phyloP scores from a whole-genome alignment of 306 rosid species.

The Cicer judaicum region DNA sequence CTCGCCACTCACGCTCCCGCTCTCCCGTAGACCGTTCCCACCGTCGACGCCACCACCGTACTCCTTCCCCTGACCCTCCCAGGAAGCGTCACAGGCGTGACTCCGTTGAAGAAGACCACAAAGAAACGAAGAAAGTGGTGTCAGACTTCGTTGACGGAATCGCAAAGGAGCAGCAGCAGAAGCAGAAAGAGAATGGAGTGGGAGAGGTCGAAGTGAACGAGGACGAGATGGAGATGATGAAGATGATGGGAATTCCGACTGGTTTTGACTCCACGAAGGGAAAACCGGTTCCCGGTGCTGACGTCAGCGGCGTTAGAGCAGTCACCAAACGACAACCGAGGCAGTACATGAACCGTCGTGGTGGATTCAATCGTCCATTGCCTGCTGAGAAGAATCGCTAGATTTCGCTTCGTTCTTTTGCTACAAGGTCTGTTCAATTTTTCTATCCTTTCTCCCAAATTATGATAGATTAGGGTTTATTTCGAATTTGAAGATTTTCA shows the following conservation, averaged over 20 bases:
- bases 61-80: slow-evolving; percentile 72
- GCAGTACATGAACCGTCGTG: slow-evolving; percentile 98
- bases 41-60: slow-evolving; percentile 73
- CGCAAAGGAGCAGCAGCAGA: slow-evolving; percentile 66
- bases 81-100: slow-evolving; percentile 81
- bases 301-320: slow-evolving; percentile 80
- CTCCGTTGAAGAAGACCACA: slow-evolving; percentile 60
- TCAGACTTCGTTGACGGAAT: slow-evolving; percentile 85
- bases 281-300: slow-evolving; percentile 87
- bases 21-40: slow-evolving; percentile 68
- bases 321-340: slow-evolving; percentile 92
- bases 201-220: slow-evolving; percentile 54
- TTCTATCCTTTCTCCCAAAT: neutral
- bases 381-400: slow-evolving; percentile 93
- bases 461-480: slow-evolving; percentile 23
- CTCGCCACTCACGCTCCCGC: slow-evolving; percentile 81
- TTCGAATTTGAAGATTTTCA: slow-evolving; percentile 14
- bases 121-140: slow-evolving; percentile 69
- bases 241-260: slow-evolving; percentile 81
- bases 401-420: neutral
- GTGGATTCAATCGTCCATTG: slow-evolving; percentile 96
- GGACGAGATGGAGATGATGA: slow-evolving; percentile 96
- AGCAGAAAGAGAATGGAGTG: slow-evolving; percentile 53
- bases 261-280: slow-evolving; percentile 96
- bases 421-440: slow-evolving; percentile 50